These are phyloP conservation scores for Saturnispora zaruensis DNA, from an alignment of 805 yeast genomes.

Conservation along the genomic window DNA sequence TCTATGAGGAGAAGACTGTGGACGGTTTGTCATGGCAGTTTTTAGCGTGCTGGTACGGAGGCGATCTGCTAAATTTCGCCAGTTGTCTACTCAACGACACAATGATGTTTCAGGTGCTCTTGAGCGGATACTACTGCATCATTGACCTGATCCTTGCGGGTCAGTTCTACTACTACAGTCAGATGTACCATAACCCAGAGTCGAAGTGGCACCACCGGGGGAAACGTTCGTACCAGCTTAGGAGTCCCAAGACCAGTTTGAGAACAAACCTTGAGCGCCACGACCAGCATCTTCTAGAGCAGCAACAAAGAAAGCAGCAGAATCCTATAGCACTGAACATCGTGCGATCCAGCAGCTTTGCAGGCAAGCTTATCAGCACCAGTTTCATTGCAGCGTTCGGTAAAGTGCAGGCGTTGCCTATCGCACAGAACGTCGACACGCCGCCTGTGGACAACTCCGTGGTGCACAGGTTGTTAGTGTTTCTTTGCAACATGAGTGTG, in stretches of 20 bases:
- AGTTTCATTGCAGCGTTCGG: conserved; percentile 26
- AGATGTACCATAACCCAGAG: conserved; percentile 31
- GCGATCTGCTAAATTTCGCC: conserved; percentile 47
- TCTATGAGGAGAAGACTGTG: conserved; percentile 51
- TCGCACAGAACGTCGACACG: neutral
- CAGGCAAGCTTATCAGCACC: conserved; percentile 21
- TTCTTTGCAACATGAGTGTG: conserved; percentile 2
- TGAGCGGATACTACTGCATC: conserved; percentile 41
- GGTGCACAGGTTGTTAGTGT: neutral
- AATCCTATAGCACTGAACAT: neutral
- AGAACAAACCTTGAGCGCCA: conserved; percentile 15
- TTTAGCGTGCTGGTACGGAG: conserved; percentile 54
- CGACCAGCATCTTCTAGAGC: neutral
- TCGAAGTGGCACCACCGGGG: conserved; percentile 21
- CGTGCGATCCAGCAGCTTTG: conserved; percentile 9
- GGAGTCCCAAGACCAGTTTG: conserved; percentile 22
- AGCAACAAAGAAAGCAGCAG: neutral
- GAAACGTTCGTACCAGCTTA: conserved; percentile 13
- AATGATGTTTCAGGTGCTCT: conserved; percentile 37
- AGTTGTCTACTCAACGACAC: conserved; percentile 43
- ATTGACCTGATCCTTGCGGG: conserved; percentile 37
- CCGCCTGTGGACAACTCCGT: neutral
- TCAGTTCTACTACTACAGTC: conserved; percentile 42
- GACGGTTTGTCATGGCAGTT: conserved; percentile 60
- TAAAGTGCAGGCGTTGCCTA: conserved; percentile 23